Percentiles rank a stretch among this genome's conserved stretches.
phyloP scores from a whole-genome alignment of 805 yeast species.

The Pichia deserticola region DNA sequence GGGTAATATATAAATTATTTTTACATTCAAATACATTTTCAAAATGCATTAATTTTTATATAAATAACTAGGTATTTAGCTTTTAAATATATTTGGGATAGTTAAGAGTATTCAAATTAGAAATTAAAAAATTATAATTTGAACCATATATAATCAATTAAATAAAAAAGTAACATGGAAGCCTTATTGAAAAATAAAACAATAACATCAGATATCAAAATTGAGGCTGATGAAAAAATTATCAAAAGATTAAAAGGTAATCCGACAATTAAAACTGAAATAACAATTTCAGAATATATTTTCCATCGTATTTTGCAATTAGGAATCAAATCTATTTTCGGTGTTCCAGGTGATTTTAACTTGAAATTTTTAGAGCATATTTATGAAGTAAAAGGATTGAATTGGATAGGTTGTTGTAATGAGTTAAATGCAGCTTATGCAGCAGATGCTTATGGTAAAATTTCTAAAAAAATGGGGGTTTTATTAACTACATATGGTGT shows the following conservation, averaged over 20 bases:
- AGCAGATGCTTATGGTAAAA: conserved; percentile 82
- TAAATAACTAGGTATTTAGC: no score
- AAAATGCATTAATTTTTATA: no score
- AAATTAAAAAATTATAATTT: no score
- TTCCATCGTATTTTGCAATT: conserved; percentile 36
- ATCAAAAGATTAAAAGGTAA: not conserved
- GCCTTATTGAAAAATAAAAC: not conserved
- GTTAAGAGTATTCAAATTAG: no score
- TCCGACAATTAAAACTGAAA: conserved; percentile 31
- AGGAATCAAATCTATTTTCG: conserved; percentile 62
- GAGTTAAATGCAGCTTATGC: conserved; percentile 86
- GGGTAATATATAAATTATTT: no score
- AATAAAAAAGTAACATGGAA: no score
- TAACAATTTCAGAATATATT: conserved; percentile 37
- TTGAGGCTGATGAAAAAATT: not conserved
- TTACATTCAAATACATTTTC: no score
- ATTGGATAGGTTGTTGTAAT: conserved; percentile 89
- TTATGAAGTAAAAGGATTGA: conserved; percentile 63
- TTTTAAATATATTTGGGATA: no score
- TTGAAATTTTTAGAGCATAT: conserved; percentile 62
- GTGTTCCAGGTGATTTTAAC: conserved; percentile 80
- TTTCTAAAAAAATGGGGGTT: conserved; percentile 61
- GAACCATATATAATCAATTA: no score
- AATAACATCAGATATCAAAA: not conserved
- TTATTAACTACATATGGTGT: conserved; percentile 84